Evolutionary conservation across 768 basidiomycete genomes (phyloP).

Genomic region (Gymnopilus junonius): DNA sequence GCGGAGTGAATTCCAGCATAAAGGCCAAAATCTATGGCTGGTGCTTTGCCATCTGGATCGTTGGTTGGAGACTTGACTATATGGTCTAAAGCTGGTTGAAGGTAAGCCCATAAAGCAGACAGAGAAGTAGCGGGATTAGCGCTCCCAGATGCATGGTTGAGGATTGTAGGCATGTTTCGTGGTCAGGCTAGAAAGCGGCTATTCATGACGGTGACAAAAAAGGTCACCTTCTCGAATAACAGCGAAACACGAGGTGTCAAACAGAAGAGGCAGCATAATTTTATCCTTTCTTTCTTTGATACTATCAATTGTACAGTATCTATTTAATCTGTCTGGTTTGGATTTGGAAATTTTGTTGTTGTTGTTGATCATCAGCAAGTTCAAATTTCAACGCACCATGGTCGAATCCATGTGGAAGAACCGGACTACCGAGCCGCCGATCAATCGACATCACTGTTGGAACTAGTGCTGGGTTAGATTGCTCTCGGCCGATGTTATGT

Average conservation of each 20-base stretch:
- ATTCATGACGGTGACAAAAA: not conserved
- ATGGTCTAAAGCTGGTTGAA: conserved; percentile 76
- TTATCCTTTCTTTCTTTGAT: not conserved
- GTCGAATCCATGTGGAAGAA: not conserved
- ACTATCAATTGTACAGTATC: not conserved
- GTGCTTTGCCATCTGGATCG: conserved; percentile 58
- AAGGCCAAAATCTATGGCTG: conserved; percentile 71
- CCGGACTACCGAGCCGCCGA: not conserved
- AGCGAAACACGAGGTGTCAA: not conserved
- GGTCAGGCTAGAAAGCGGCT: conserved; percentile 3
- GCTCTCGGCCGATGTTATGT: too few species aligned
- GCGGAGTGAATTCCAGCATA: conserved; percentile 82
- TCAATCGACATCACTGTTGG: too few species aligned
- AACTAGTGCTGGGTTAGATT: too few species aligned
- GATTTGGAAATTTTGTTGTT: too few species aligned
- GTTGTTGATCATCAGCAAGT: too few species aligned
- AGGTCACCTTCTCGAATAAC: not conserved
- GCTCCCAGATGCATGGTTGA: conserved; percentile 63
- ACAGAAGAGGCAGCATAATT: not conserved
- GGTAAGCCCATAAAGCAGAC: conserved; percentile 73
- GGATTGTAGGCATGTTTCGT: conserved; percentile 38
- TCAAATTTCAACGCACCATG: too few species aligned
- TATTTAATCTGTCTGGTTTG: too few species aligned
- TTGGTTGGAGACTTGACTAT: conserved; percentile 74
- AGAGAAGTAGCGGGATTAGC: conserved; percentile 78